phyloP scores from a whole-genome alignment of 2,329 filamentous ascomycete species.

The Escovopsis sp. region DNA sequence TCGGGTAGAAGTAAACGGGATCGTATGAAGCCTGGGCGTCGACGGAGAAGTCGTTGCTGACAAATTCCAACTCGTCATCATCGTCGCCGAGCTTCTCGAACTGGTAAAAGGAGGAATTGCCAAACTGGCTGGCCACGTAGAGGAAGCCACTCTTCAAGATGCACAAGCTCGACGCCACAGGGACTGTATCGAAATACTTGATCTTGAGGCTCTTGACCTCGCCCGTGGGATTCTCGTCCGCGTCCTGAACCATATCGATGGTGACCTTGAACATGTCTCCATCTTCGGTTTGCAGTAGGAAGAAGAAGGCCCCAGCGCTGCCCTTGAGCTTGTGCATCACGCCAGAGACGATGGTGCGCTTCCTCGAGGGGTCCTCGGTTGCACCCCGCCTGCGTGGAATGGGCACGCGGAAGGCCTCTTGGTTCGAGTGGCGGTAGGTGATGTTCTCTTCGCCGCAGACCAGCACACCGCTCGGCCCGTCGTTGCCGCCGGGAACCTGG shows the following conservation, averaged over 20 bases:
- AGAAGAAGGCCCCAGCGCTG: constrained; percentile 79
- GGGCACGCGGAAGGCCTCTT: constrained; percentile 73
- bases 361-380: constrained; percentile 83
- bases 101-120: constrained; percentile 90
- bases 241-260: constrained; percentile 76
- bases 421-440: constrained; percentile 93
- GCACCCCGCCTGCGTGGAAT: constrained; percentile 77
- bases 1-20: constrained; percentile 73
- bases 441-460: constrained; percentile 91
- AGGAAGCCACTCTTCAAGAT: constrained; percentile 94
- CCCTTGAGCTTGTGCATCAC: constrained; percentile 95
- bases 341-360: constrained; percentile 72
- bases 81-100: constrained; percentile 96
- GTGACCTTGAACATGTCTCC: constrained; percentile 97
- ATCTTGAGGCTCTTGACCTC: constrained; percentile 76
- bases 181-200: constrained; percentile 96
- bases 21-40: constrained; percentile 58
- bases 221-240: constrained; percentile 59
- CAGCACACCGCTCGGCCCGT: constrained; percentile 86
- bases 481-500: constrained; percentile 84
- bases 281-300: constrained; percentile 88
- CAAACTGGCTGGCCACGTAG: constrained; percentile 81
- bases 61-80: constrained; percentile 75
- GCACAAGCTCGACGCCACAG: constrained; percentile 71
- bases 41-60: constrained; percentile 65